Percentiles rank a stretch among this genome's conserved stretches.
phyloP scores from a whole-genome alignment of 345 rosid species.

The Aquilaria sinensis region DNA sequence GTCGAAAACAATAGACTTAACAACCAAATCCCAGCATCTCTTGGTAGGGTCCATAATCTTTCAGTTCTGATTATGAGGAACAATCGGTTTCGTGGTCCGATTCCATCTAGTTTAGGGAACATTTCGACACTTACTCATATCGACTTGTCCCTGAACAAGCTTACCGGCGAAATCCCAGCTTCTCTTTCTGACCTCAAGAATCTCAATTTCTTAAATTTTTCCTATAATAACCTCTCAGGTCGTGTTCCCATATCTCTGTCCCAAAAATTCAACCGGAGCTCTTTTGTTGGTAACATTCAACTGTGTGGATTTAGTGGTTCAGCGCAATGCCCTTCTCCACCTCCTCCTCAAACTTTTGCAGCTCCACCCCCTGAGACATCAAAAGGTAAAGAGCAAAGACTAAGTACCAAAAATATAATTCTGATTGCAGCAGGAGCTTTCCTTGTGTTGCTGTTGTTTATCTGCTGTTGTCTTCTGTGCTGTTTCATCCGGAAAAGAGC shows the following conservation, averaged over 20 bases:
- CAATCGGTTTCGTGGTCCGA: conserved; percentile 44
- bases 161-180: conserved; percentile 59
- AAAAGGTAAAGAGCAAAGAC: conserved; percentile 21
- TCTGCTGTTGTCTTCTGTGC: conserved; percentile 46
- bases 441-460: conserved; percentile 36
- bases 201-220: conserved; percentile 61
- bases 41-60: conserved; percentile 38
- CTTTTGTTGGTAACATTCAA: conserved; percentile 61
- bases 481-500: conserved; percentile 52
- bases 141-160: conserved; percentile 50
- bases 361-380: conserved; percentile 27
- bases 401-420: conserved; percentile 56
- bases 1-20: conserved; percentile 28
- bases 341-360: conserved; percentile 29
- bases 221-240: conserved; percentile 73
- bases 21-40: conserved; percentile 28
- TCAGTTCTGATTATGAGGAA: conserved; percentile 44
- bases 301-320: conserved; percentile 68
- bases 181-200: conserved; percentile 36
- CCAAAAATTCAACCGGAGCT: conserved; percentile 51
- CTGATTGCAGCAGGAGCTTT: conserved; percentile 68
- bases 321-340: conserved; percentile 42
- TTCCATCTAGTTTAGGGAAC: conserved; percentile 45
- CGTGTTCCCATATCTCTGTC: conserved; percentile 53
- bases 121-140: conserved; percentile 31